Base-by-base conservation (phyloP, 2,329 filamentous ascomycete genomes). In the Fusarium denticulatum region DNA sequence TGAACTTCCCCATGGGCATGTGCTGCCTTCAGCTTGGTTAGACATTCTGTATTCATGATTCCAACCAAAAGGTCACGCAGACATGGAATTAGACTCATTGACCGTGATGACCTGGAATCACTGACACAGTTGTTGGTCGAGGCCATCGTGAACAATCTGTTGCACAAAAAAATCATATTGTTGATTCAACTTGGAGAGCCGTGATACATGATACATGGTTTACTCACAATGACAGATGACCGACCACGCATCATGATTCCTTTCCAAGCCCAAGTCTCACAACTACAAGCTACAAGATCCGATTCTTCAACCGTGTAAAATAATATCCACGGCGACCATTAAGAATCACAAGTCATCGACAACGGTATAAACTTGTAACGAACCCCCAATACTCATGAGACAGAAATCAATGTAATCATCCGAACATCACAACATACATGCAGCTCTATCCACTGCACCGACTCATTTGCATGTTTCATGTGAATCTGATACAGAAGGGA, bases 381-480 rank as follows among this genome's bases (percentile, higher is more conserved):
- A 60, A 42, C 28, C 57, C 55, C 59, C 45, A 59, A 46, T 43
- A 46, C 40, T 37, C 39, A 40, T 53, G 62, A 70, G 34, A 64
- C 65, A 53, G 34, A 34, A n/a, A 36, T 39, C 30, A 53, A 43
- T 32, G 28, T 30, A 46, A 49, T 64, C 62, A 37, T 71, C 71
- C 58, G 55, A 50, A 60, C 45, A 45, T 52, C 39, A 28, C 55
- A 42, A 53, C 67, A 72, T 36, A 58, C 30, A 30, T 58, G 56
- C 53, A 57, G 22, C 45, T 55, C 18, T 52, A 56, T 40, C 37
- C 28, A 59, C 59, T 60, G 60, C 55, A 45, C 46, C 46, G 56
- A 47, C 39, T 56, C 22, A 72, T 56, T 49, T 30, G 15, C 56
- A 50, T 49, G 63, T 73, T 74, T 71, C 59, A 67, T 47, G 18